A percentile compares a stretch with the other conserved stretches of the same genome.
phyloP scores from a whole-genome alignment of 179 eudicot species.

The Silene noctiflora region DNA sequence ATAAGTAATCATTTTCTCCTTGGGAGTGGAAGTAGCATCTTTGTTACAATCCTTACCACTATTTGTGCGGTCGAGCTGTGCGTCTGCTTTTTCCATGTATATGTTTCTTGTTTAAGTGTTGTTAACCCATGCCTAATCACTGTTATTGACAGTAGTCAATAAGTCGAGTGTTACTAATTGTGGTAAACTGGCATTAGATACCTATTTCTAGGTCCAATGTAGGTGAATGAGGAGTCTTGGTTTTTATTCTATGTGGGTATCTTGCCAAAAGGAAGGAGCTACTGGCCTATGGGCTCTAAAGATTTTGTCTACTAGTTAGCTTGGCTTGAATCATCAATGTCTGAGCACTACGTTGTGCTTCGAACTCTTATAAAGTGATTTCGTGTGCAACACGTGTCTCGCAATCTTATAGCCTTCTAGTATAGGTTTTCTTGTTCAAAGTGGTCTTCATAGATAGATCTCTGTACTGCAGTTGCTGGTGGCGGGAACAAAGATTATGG shows the following conservation, averaged over 20 bases:
- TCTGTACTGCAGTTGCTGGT: conserved; percentile 89
- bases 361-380: conserved; percentile 13
- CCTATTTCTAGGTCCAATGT: background rate
- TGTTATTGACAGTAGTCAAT: background rate
- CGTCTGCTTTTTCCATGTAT: background rate
- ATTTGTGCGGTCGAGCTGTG: background rate
- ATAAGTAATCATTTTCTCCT: background rate
- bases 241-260: background rate
- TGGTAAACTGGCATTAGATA: background rate
- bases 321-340: conserved; percentile 3
- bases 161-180: background rate
- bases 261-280: conserved; percentile 4
- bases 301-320: background rate
- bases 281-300: background rate
- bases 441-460: conserved; percentile 55
- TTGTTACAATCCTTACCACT: background rate
- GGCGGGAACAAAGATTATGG: conserved; percentile 68
- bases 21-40: background rate
- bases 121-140: background rate
- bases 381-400: conserved; percentile 2
- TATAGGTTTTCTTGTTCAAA: conserved; percentile 26
- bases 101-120: background rate
- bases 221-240: background rate
- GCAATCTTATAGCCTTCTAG: conserved; percentile 16
- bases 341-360: conserved; percentile 15